Conservation (phyloP, 129 eudicot genomes). For the Pseudognaphalium luteoalbum region DNA sequence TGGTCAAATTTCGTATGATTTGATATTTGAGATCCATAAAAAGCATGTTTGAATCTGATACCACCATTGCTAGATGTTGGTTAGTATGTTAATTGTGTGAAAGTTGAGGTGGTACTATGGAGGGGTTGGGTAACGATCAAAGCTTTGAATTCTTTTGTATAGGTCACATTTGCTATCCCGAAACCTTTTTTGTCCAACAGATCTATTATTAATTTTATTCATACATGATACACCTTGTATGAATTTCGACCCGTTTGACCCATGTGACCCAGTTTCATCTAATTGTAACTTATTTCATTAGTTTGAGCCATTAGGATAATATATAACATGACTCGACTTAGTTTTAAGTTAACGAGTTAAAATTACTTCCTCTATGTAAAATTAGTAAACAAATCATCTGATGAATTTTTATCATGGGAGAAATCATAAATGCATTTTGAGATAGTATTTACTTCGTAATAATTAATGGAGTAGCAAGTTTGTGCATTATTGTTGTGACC, state of each 20-base stretch:
- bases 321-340: neutral
- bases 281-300: neutral
- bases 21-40: slow-evolving; percentile 18
- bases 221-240: neutral
- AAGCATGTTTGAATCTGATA: slow-evolving; percentile 20
- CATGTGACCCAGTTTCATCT: neutral
- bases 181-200: neutral
- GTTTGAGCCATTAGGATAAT: neutral
- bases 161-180: neutral
- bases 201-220: neutral
- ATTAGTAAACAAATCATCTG: slow-evolving; percentile 2
- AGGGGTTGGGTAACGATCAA: slow-evolving; percentile 1
- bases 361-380: neutral
- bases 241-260: slow-evolving; percentile 6
- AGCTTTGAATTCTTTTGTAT: neutral
- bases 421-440: neutral
- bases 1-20: neutral
- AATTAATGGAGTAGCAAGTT: neutral
- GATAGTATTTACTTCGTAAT: neutral
- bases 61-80: slow-evolving; percentile 3
- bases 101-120: neutral
- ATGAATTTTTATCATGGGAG: neutral
- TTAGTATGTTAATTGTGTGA: neutral
- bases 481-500: neutral
- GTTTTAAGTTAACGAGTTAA: neutral